Evolutionary conservation across 78 protist species (phyloP), one percentile per base, ranked within the genome.

Genomic region (Capsaspora owczarzaki): DNA sequence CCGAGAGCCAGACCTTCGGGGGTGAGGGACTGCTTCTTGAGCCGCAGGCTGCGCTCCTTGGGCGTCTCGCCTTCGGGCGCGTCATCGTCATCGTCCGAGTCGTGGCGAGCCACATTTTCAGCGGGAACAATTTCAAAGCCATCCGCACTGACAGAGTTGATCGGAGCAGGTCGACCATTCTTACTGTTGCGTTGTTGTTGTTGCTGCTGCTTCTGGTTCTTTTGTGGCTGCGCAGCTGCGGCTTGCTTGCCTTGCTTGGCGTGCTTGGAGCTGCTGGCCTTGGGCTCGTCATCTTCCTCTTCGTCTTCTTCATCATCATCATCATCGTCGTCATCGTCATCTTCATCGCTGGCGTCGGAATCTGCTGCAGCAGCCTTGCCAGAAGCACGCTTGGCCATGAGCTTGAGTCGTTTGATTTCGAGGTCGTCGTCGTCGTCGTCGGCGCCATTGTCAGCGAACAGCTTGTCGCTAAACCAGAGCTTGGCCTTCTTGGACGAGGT

Each of bases 121-220:
- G 5, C n/a, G 35, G 83, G 69, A 35, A 80, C 83, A 29, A 35
- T 41, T 31, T 80, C 83, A 37, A 80, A 69, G 83, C 20, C 72
- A 37, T 63, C 22, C 72, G 5, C 43, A 22, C 22, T 23, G 42
- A 23, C 5, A 4, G 72, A 8, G 20, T 63, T 37, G 20, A 5
- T 63, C 72, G 72, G 42, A 10, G 56, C 56, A 49, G n/a, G 56
- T 16, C n/a, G n/a, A 35, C 6, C 8, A 2, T 35, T 63, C 72
- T 63, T 35, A 35, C 35, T 29, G 33, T 33, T 38, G 60, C 20
- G 19, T 2, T 38, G 12, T 2, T 70, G 2, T 6, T 42, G 37
- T 12, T 42, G 33, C 53, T 70, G n/a, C n/a, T n/a, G n/a, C n/a
- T n/a, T n/a, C n/a, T n/a, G n/a, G n/a, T n/a, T n/a, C n/a, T n/a